Percentiles rank a stretch among this genome's conserved stretches.
Conservation (phyloP, 805 yeast species). For the Cyberlindnera samutprakarnensis region DNA sequence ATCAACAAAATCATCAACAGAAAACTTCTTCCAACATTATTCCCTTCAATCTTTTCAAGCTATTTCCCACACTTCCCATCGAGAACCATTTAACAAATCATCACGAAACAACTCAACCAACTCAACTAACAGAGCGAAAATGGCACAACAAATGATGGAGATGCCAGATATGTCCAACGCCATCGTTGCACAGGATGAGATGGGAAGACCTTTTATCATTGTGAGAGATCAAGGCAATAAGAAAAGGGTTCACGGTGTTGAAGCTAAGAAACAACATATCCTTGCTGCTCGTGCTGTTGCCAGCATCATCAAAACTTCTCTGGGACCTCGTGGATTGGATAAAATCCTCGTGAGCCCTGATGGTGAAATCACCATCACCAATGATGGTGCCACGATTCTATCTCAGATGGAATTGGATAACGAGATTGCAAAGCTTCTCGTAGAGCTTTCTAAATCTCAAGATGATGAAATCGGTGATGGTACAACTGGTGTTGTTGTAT, state of each 20-base stretch:
- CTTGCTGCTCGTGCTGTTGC: conserved; percentile 94
- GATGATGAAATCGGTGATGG: conserved; percentile 99
- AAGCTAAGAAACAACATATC: conserved; percentile 81
- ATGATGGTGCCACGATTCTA: conserved; percentile 96
- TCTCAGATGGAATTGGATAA: conserved; percentile 94
- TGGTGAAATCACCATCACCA: conserved; percentile 96
- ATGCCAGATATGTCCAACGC: conserved; percentile 96
- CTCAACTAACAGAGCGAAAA: conserved; percentile 5
- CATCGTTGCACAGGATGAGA: conserved; percentile 97
- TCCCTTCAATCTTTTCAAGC: too few relatives aligned
- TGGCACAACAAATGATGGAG: conserved; percentile 32
- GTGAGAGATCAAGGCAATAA: conserved; percentile 77
- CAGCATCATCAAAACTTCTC: conserved; percentile 80
- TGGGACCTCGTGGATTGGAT: conserved; percentile 98
- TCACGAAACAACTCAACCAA: too few relatives aligned
- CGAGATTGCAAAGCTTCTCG: conserved; percentile 92
- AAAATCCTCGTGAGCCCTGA: conserved; percentile 92
- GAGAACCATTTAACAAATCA: too few relatives aligned
- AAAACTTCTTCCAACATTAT: too few relatives aligned
- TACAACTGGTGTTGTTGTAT: conserved; percentile 96
- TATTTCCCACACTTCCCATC: too few relatives aligned
- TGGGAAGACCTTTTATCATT: conserved; percentile 97
- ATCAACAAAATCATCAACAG: too few relatives aligned
- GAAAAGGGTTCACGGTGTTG: conserved; percentile 64
- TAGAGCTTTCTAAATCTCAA: conserved; percentile 88